These are phyloP conservation scores for Nymphaea thermarum DNA, from an alignment of 164 flowering plant genomes.

Conservation along the genomic window DNA sequence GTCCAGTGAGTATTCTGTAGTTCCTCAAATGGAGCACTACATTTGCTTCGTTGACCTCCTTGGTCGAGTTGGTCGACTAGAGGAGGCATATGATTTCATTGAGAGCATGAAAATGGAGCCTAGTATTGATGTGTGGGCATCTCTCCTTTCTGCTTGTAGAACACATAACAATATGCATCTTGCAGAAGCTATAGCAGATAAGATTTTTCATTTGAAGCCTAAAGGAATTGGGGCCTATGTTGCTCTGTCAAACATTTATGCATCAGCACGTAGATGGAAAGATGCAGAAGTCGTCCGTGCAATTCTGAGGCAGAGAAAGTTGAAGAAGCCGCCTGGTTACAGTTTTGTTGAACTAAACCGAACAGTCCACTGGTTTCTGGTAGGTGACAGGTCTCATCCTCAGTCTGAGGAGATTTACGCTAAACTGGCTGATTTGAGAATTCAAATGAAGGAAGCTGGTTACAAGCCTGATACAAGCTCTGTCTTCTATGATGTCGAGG, in stretches of 20 bases:
- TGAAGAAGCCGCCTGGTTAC: conserved; percentile 30
- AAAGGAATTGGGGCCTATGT: conserved; percentile 23
- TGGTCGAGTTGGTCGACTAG: conserved; percentile 31
- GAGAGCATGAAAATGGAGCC: conserved; percentile 24
- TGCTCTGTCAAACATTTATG: conserved; percentile 30
- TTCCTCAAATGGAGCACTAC: conserved; percentile 26
- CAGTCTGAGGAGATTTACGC: conserved; percentile 21
- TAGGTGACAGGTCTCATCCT: conserved; percentile 28
- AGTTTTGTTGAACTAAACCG: conserved; percentile 31
- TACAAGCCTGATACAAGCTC: conserved; percentile 29
- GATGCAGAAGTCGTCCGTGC: conserved; percentile 33
- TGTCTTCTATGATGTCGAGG: conserved; percentile 27
- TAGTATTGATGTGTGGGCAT: conserved; percentile 27
- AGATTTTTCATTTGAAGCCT: conserved; percentile 23
- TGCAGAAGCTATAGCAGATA: conserved; percentile 28
- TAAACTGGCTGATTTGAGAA: conserved; percentile 22
- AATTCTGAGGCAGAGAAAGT: conserved; percentile 15
- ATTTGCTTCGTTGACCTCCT: conserved; percentile 41
- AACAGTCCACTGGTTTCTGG: conserved; percentile 25
- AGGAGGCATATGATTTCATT: conserved; percentile 31
- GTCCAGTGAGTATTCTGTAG: conserved; percentile 14
- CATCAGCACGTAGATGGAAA: conserved; percentile 31
- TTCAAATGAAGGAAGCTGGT: conserved; percentile 21
- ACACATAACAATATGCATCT: conserved; percentile 25
- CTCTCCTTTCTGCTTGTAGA: conserved; percentile 34